Conservation (phyloP, 75 land plant genomes). For the Isoetes taiwanensis region DNA sequence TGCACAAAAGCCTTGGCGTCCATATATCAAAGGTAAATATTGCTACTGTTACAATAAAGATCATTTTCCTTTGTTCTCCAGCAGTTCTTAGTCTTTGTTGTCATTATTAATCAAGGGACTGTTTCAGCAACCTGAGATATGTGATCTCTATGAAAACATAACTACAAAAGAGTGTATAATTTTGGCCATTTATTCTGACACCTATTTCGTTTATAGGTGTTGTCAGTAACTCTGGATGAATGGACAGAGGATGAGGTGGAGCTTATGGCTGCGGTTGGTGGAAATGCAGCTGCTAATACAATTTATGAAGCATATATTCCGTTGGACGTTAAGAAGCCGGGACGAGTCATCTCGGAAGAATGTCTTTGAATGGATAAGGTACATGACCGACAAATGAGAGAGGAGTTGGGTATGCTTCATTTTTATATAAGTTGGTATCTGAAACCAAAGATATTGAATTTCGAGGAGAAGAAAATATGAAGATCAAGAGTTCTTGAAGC, state of each 20-base stretch:
- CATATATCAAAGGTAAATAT: conserved; percentile 29
- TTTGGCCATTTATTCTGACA: too few relatives aligned
- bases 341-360: conserved; percentile 51
- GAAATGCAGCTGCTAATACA: conserved; percentile 72
- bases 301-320: conserved; percentile 78
- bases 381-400: neutral
- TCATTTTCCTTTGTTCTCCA: neutral
- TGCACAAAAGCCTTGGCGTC: conserved; percentile 57
- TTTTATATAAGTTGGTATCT: neutral
- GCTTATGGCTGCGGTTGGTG: conserved; percentile 72
- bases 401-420: neutral
- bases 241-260: conserved; percentile 76
- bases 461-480: conserved; percentile 64
- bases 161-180: too few relatives aligned
- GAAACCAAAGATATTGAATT: neutral
- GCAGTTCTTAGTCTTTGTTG: neutral
- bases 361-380: conserved; percentile 60
- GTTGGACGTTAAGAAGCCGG: conserved; percentile 41
- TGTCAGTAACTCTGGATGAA: conserved; percentile 77
- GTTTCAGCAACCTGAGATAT: neutral
- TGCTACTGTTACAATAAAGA: neutral
- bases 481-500: conserved; percentile 77
- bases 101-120: neutral
- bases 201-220: conserved; percentile 32
- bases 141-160: too few relatives aligned